phyloP scores from a whole-genome alignment of 116 monocot species.

The Cymodocea nodosa region DNA sequence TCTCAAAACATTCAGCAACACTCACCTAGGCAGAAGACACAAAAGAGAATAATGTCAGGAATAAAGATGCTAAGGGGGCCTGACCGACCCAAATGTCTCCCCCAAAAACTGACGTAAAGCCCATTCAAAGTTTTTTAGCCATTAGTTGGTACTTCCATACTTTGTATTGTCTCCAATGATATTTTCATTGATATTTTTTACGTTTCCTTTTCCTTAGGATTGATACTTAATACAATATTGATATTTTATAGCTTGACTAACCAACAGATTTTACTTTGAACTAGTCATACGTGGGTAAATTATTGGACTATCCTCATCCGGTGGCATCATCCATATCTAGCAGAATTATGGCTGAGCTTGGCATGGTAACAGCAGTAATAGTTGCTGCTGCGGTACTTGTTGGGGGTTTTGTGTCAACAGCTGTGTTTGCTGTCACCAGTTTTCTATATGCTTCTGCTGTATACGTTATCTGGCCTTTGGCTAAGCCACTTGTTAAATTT shows the following conservation, averaged over 20 bases:
- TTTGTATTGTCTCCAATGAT: too few relatives aligned
- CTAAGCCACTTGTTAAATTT: conserved; percentile 53
- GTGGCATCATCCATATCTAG: conserved; percentile 85
- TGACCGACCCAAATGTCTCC: too few relatives aligned
- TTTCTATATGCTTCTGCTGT: conserved; percentile 47
- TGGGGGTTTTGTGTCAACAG: conserved; percentile 63
- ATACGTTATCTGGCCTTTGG: conserved; percentile 63
- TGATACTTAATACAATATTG: too few relatives aligned
- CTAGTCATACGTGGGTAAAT: conserved; percentile 71
- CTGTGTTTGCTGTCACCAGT: conserved; percentile 57
- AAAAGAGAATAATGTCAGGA: too few relatives aligned
- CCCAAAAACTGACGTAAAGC: too few relatives aligned
- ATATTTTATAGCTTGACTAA: too few relatives aligned
- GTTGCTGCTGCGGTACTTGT: conserved; percentile 48
- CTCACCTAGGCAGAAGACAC: too few relatives aligned
- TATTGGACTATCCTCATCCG: conserved; percentile 54
- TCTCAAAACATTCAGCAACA: too few relatives aligned
- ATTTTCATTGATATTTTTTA: conserved; percentile 1
- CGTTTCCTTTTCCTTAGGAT: not conserved
- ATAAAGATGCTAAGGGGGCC: too few relatives aligned
- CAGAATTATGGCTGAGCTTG: conserved; percentile 76
- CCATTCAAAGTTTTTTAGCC: too few relatives aligned
- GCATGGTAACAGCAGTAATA: conserved; percentile 52
- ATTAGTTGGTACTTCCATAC: too few relatives aligned
- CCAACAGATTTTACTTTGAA: conserved; percentile 2